Conservation (phyloP, 1,284 basidiomycete genomes). For the Sporisorium graminicola region DNA sequence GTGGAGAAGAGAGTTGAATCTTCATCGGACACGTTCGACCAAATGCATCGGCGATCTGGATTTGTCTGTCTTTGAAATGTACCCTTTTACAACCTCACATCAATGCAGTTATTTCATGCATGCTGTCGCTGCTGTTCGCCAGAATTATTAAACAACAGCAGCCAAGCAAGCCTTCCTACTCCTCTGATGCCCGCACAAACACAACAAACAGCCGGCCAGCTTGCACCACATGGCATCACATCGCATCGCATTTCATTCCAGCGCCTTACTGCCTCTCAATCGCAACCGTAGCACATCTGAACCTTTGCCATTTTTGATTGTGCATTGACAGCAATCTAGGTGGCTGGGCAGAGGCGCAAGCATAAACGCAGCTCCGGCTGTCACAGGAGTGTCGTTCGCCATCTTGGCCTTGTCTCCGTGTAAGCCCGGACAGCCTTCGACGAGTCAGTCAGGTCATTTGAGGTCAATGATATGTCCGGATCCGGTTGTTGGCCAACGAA, state of each 20-base stretch:
- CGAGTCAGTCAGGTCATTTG: too few relatives aligned
- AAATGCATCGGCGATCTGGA: slow-evolving; percentile 4
- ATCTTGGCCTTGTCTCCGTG: too few relatives aligned
- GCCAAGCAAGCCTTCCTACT: too few relatives aligned
- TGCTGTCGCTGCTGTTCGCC: too few relatives aligned
- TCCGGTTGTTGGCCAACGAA: too few relatives aligned
- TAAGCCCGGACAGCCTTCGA: neutral
- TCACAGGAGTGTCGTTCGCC: neutral
- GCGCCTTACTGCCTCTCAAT: neutral
- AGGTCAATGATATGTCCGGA: neutral
- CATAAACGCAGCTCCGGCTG: slow-evolving; percentile 10
- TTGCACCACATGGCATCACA: slow-evolving; percentile 21
- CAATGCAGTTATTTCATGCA: too few relatives aligned
- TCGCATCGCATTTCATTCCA: slow-evolving; percentile 19
- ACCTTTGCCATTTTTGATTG: too few relatives aligned
- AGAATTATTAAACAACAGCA: too few relatives aligned
- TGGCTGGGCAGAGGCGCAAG: slow-evolving; percentile 7
- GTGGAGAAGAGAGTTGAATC: slow-evolving; percentile 5
- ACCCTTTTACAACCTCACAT: too few relatives aligned
- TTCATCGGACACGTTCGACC: neutral
- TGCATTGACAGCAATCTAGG: slow-evolving; percentile 5
- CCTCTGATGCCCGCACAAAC: too few relatives aligned
- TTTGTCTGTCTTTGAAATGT: too few relatives aligned
- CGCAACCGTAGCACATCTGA: too few relatives aligned
- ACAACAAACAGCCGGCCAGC: neutral